Evolutionary conservation across 2,329 filamentous ascomycete genomes (phyloP), one percentile per base, ranked within the genome.

Genomic region (Metarhizium anisopliae): DNA sequence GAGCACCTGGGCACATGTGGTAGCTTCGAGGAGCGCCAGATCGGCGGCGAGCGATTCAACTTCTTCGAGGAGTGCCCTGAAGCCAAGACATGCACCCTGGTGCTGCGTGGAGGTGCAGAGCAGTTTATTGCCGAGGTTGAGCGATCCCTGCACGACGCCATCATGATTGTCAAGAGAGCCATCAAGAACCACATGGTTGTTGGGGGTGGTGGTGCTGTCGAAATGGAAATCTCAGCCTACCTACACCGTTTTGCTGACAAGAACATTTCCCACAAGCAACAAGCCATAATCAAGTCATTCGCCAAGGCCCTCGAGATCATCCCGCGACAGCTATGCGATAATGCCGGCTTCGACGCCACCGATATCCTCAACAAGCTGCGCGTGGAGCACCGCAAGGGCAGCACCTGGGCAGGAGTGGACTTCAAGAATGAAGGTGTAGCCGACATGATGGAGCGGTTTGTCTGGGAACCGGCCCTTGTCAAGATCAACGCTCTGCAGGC

Each of bases 61-160:
- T 89, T 99, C 77, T 99, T 99, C 72, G 90, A 95, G 72, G 89
- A 93, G 66, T 99, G 94, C 78, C 90, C 93, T 35, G 86, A 86
- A 67, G 93, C 94, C 61, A 96, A 95, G 82, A 97, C 94, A 1
- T 99, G 94, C 80, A 99, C 94, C 10, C 79, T 99, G 20, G 85
- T 99, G 45, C 86, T 99, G 60, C 89, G 94, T 68, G 94, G 94
- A 67, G 94, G 94, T 62, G 94, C 94, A 40, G 94, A 99, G 78
- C 94, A 99, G 72, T 99, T 99, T 76, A 99, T 99, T 66, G 94
- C 94, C 57, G 94, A 99, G 73, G 94, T 96, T 2, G 94, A 99
- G 79, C 89, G 94, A 61, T 96, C 90, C 69, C 82, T 99, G 62
- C 94, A 99, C 79, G 94, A 99, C 68, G 94, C 94, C 64, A 97